A percentile compares a stretch with the other conserved stretches of the same genome.
Evolutionary conservation across 805 yeast genomes (phyloP).

Genomic region (Ogataea methylovora): DNA sequence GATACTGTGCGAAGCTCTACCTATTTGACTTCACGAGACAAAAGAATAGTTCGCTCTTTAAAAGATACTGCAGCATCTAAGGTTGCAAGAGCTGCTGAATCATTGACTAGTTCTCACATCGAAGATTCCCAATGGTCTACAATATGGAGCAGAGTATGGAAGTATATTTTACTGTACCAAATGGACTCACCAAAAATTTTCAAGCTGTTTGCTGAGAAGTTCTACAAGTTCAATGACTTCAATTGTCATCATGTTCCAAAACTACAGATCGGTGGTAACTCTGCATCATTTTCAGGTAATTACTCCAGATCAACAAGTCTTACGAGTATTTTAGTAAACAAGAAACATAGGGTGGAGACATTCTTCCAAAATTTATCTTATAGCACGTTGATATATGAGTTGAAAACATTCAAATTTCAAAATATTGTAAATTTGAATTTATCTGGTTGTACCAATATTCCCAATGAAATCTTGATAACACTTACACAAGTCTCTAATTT

Average conservation of each 20-base stretch:
- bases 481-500: conserved; percentile 5
- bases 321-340: conserved; percentile 1
- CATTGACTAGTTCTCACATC: conserved; percentile 15
- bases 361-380: conserved; percentile 19
- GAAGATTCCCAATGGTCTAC: conserved; percentile 12
- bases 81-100: conserved; percentile 17
- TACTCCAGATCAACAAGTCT: too few species aligned
- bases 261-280: background rate
- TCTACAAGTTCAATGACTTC: conserved; percentile 1
- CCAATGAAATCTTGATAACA: background rate
- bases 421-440: conserved; percentile 14
- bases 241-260: conserved; percentile 1
- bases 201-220: conserved; percentile 19
- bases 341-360: conserved; percentile 28
- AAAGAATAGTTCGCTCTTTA: conserved; percentile 9
- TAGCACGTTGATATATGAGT: conserved; percentile 6
- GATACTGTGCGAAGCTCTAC: too few species aligned
- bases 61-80: conserved; percentile 16
- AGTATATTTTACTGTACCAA: conserved; percentile 17
- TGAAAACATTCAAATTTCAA: conserved; percentile 3
- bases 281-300: too few species aligned
- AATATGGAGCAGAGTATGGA: conserved; percentile 28
- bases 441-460: conserved; percentile 3
- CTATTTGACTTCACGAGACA: background rate
- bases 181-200: conserved; percentile 24